Percentiles rank a stretch among this genome's conserved stretches.
Evolutionary conservation across 164 flowering plant species (phyloP).

Genomic region (Protea cynaroides): DNA sequence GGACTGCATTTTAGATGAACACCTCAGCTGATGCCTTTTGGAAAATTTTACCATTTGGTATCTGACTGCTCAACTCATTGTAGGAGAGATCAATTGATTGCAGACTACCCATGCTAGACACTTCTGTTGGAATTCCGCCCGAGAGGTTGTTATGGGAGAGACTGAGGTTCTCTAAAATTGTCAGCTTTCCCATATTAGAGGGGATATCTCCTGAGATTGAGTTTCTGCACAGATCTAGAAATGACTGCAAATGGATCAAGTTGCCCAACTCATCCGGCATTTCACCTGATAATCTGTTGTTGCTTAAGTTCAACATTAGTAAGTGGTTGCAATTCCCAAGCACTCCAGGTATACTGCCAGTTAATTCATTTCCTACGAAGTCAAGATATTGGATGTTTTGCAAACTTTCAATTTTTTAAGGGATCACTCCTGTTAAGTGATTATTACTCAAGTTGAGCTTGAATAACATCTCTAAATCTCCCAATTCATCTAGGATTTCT

Average conservation of each 20-base stretch:
- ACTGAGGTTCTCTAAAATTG: slow-evolving; percentile 30
- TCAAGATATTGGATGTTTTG: slow-evolving; percentile 20
- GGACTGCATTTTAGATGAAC: slow-evolving; percentile 19
- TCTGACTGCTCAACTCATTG: slow-evolving; percentile 40
- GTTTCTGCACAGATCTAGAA: slow-evolving; percentile 54
- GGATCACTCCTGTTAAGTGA: slow-evolving; percentile 33
- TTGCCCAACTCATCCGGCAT: slow-evolving; percentile 45
- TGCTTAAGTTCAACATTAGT: slow-evolving; percentile 30
- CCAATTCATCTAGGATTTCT: slow-evolving; percentile 33
- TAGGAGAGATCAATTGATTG: slow-evolving; percentile 38
- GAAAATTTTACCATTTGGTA: slow-evolving; percentile 28
- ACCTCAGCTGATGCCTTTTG: slow-evolving; percentile 3
- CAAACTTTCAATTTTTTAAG: slow-evolving; percentile 21
- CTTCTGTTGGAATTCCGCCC: slow-evolving; percentile 36
- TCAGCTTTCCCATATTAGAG: slow-evolving; percentile 26
- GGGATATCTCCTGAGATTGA: slow-evolving; percentile 36
- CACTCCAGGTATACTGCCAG: slow-evolving; percentile 23
- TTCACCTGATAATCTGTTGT: slow-evolving; percentile 37
- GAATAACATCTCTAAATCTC: slow-evolving; percentile 13
- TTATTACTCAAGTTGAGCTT: slow-evolving; percentile 34
- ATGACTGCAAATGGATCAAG: slow-evolving; percentile 22
- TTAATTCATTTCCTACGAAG: slow-evolving; percentile 23
- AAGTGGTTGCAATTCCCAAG: slow-evolving; percentile 21
- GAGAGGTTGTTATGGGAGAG: slow-evolving; percentile 47
- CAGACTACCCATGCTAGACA: slow-evolving; percentile 26